phyloP scores from a whole-genome alignment of 805 yeast genomes.

The Grigorovia humatica region DNA sequence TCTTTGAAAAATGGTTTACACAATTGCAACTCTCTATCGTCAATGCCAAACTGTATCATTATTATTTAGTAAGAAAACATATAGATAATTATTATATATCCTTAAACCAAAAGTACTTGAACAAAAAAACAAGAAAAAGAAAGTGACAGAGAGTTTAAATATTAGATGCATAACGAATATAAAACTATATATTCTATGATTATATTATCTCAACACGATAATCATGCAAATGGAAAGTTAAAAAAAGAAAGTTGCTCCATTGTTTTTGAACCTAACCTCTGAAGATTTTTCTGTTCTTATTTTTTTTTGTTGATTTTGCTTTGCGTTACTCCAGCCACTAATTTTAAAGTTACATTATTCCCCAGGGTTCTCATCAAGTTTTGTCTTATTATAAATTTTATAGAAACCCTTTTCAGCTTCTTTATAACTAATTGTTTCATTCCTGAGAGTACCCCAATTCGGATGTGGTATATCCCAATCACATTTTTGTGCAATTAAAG shows the following conservation, averaged over 20 bases:
- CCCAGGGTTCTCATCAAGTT: neutral
- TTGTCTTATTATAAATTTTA: slow-evolving; percentile 7
- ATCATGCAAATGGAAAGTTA: neutral
- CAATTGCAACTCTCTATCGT: too few species aligned
- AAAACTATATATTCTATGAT: too few species aligned
- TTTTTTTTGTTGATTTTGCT: neutral
- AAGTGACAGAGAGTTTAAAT: too few species aligned
- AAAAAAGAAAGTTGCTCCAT: too few species aligned
- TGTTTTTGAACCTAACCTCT: too few species aligned
- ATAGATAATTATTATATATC: neutral
- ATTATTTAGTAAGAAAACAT: too few species aligned
- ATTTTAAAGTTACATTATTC: neutral
- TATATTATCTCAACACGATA: neutral
- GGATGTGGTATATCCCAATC: slow-evolving; percentile 53
- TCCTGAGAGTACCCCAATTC: slow-evolving; percentile 32
- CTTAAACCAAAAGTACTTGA: neutral
- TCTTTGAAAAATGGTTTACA: too few species aligned
- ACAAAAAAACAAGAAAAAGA: too few species aligned
- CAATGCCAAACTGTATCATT: neutral
- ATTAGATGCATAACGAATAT: neutral
- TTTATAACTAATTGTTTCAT: slow-evolving; percentile 11
- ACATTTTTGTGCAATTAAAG: slow-evolving; percentile 46
- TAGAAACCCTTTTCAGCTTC: slow-evolving; percentile 26
- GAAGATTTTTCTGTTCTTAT: too few species aligned
- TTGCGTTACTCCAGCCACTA: neutral